Percentiles rank a stretch among this genome's conserved stretches.
Evolutionary conservation across 352 stramenopile genomes (phyloP).

Genomic region (Peronospora destructor): DNA sequence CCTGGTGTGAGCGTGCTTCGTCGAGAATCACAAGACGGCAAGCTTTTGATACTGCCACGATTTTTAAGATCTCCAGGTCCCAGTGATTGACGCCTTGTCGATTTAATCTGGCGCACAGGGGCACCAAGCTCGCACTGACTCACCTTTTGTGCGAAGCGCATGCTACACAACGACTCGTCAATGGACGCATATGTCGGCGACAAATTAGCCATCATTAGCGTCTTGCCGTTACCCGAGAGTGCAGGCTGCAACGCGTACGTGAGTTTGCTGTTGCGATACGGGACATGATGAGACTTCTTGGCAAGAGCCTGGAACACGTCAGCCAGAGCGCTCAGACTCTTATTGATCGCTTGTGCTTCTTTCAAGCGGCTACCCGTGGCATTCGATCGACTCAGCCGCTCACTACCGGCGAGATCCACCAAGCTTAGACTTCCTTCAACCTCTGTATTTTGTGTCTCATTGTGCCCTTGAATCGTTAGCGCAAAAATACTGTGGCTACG

Average conservation of each 20-base stretch:
- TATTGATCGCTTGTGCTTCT: slow-evolving; percentile 98
- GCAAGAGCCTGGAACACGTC: slow-evolving; percentile 98
- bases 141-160: slow-evolving; percentile 96
- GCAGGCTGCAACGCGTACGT: slow-evolving; percentile 98
- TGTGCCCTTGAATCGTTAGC: slow-evolving; percentile 83
- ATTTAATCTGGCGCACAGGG: slow-evolving; percentile 86
- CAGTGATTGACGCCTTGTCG: slow-evolving; percentile 27
- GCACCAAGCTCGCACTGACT: slow-evolving; percentile 96
- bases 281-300: slow-evolving; percentile 93
- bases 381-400: slow-evolving; percentile 92
- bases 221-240: slow-evolving; percentile 98
- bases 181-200: slow-evolving; percentile 92
- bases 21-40: slow-evolving; percentile 25
- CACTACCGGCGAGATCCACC: slow-evolving; percentile 90
- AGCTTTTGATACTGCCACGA: slow-evolving; percentile 21
- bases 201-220: slow-evolving; percentile 99
- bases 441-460: slow-evolving; percentile 86
- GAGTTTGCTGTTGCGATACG: slow-evolving; percentile 98
- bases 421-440: slow-evolving; percentile 93
- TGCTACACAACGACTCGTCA: slow-evolving; percentile 96
- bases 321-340: slow-evolving; percentile 95
- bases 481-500: slow-evolving; percentile 98
- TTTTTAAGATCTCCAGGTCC: slow-evolving; percentile 22
- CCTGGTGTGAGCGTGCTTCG: slow-evolving; percentile 37
- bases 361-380: slow-evolving; percentile 90